Conservation (phyloP, 805 yeast genomes). For the Zygotorulaspora florentina region DNA sequence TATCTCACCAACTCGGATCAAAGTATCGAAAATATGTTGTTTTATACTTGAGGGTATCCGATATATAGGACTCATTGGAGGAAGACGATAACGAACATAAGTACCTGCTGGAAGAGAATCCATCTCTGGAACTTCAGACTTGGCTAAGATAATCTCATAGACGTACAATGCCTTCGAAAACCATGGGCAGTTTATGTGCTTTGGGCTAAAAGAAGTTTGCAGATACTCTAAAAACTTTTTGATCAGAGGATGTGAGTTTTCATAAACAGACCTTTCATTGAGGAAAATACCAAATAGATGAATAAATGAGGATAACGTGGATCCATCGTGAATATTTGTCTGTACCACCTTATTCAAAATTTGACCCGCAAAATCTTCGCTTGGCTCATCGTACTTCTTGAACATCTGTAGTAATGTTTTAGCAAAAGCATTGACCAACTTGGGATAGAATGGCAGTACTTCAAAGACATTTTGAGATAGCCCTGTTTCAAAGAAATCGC, state of each 20-base stretch:
- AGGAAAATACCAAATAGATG: conserved; percentile 43
- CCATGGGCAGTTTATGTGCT: conserved; percentile 47
- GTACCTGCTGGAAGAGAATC: conserved; percentile 33
- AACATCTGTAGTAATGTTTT: conserved; percentile 39
- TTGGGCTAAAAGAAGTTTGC: conserved; percentile 36
- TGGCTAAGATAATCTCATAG: conserved; percentile 52
- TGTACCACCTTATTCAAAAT: conserved; percentile 38
- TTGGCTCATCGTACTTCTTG: conserved; percentile 33
- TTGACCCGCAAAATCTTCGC: conserved; percentile 35
- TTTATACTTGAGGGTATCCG: conserved; percentile 22
- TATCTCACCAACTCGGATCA: conserved; percentile 42
- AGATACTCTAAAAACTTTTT: conserved; percentile 39
- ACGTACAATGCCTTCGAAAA: conserved; percentile 54
- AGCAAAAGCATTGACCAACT: conserved; percentile 36
- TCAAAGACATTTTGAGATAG: conserved; percentile 42
- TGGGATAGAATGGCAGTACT: conserved; percentile 43
- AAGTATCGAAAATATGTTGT: conserved; percentile 39
- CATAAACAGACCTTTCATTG: conserved; percentile 38
- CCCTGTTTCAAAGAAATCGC: conserved; percentile 31
- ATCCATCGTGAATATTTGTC: conserved; percentile 33
- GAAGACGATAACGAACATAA: conserved; percentile 15
- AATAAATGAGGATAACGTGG: conserved; percentile 39
- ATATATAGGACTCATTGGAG: conserved; percentile 22
- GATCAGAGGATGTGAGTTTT: conserved; percentile 33
- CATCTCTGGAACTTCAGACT: conserved; percentile 46